Percentiles rank a stretch among this genome's conserved stretches.
phyloP scores from a whole-genome alignment of 179 eudicot genomes.

The Silene coronaria region DNA sequence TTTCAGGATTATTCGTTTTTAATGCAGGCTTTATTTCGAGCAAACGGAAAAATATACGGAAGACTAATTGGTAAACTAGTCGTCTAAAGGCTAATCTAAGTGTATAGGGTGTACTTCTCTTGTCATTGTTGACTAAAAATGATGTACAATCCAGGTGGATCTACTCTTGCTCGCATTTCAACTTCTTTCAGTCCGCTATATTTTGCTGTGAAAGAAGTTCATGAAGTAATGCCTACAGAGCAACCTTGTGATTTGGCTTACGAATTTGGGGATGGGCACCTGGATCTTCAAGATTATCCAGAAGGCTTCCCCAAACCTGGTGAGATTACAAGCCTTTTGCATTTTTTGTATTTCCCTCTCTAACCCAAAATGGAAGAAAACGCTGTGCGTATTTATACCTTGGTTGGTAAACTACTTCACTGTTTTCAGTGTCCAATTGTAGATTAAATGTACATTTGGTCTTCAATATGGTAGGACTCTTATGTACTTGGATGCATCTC shows the following conservation, averaged over 20 bases:
- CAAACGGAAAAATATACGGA: conserved; percentile 53
- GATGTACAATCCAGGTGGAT: conserved; percentile 38
- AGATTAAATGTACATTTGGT: no score
- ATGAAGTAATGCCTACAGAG: conserved; percentile 80
- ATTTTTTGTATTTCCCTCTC: no score
- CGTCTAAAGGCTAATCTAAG: background rate
- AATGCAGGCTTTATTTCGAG: conserved; percentile 50
- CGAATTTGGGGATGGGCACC: conserved; percentile 70
- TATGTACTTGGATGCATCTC: no score
- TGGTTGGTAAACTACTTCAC: no score
- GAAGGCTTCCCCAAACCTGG: conserved; percentile 73
- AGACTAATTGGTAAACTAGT: conserved; percentile 51
- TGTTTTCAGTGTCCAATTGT: no score
- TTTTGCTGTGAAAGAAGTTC: conserved; percentile 48
- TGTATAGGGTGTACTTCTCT: background rate
- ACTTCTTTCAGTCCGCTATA: conserved; percentile 56
- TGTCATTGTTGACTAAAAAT: background rate
- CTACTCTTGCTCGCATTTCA: conserved; percentile 39
- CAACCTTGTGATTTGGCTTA: conserved; percentile 83
- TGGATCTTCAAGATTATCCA: conserved; percentile 53
- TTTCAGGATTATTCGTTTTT: conserved; percentile 8
- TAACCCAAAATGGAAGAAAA: no score
- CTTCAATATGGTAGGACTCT: no score
- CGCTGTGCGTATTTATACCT: no score
- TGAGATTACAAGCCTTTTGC: conserved; percentile 18